Percentiles rank a stretch among this genome's conserved stretches.
Conservation (phyloP, 345 rosid species). For the Eutrema heterophyllum region DNA sequence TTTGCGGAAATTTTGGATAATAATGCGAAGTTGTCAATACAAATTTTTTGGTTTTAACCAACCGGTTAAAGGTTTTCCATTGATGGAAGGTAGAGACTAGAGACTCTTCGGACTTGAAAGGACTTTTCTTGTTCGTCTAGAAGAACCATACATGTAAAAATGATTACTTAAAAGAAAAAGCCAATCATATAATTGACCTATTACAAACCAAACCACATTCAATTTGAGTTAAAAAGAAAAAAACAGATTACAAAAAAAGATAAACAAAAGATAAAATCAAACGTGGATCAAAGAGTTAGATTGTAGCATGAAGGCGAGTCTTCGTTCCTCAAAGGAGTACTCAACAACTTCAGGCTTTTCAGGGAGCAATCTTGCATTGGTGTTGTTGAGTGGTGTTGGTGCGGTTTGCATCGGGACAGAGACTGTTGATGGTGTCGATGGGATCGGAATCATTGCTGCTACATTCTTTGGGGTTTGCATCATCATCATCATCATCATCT, state of each 20-base stretch:
- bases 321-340: slow-evolving; percentile 84
- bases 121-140: slow-evolving; percentile 1
- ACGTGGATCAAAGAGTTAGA: slow-evolving; percentile 44
- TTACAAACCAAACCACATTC: slow-evolving; percentile 17
- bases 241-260: not conserved
- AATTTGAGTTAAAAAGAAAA: slow-evolving; percentile 7
- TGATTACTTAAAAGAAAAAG: slow-evolving; percentile 30
- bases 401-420: slow-evolving; percentile 85
- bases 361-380: slow-evolving; percentile 19
- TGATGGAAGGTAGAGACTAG: no score
- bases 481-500: slow-evolving; percentile 27
- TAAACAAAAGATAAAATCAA: slow-evolving; percentile 25
- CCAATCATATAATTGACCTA: slow-evolving; percentile 56
- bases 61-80: no score
- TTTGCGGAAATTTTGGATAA: no score
- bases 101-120: not conserved
- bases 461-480: slow-evolving; percentile 47
- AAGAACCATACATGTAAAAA: not conserved
- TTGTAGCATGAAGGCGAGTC: slow-evolving; percentile 70
- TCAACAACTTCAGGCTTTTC: slow-evolving; percentile 45
- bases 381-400: slow-evolving; percentile 40
- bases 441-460: slow-evolving; percentile 42
- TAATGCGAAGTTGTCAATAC: no score
- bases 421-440: slow-evolving; percentile 60
- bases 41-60: no score